These are phyloP conservation scores for Stromatinia cepivora DNA, from an alignment of 2,329 filamentous ascomycete genomes.

Conservation along the genomic window DNA sequence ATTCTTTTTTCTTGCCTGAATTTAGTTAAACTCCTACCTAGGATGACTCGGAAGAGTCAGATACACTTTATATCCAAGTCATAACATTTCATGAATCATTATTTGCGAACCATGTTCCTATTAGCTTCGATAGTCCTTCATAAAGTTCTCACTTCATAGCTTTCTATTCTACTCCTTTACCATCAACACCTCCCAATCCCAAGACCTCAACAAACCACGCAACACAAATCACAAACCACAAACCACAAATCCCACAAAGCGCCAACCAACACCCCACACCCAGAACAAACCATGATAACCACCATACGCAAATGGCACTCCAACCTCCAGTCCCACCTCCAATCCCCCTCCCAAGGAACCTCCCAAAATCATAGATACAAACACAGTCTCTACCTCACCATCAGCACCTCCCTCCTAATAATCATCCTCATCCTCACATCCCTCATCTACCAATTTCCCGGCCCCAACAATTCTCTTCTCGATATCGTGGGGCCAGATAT, in stretches of 20 bases:
- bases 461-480: background rate
- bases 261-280: background rate
- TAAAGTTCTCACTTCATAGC: background rate
- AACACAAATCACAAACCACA: background rate
- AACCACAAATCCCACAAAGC: background rate
- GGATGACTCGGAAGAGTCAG: background rate
- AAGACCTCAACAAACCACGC: background rate
- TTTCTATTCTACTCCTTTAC: background rate
- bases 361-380: background rate
- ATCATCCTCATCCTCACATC: background rate
- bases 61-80: background rate
- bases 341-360: background rate
- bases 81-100: background rate
- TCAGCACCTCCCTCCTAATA: background rate
- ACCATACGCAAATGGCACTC: background rate
- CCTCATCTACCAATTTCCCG: background rate
- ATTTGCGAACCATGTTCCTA: background rate
- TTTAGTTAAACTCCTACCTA: background rate
- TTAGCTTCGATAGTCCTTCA: background rate
- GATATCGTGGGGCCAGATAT: background rate
- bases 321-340: background rate
- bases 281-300: background rate
- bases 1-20: background rate
- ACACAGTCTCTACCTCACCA: background rate
- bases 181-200: no score